Percentiles rank a stretch among this genome's conserved stretches.
Conservation (phyloP, 257 asterid species). For the Paraleonurus japonicus region DNA sequence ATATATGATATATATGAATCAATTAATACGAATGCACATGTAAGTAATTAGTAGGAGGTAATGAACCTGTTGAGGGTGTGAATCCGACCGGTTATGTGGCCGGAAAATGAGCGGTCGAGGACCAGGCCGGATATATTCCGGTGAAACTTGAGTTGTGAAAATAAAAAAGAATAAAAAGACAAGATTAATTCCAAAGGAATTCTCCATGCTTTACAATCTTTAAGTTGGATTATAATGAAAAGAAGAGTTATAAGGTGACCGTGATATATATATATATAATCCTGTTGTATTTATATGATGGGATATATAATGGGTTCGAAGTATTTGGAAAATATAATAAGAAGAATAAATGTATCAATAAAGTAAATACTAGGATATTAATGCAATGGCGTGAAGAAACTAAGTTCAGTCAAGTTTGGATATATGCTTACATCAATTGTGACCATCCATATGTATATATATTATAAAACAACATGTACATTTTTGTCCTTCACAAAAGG, state of each 20-base stretch:
- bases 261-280: not conserved
- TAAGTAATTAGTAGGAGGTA: too few species aligned
- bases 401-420: constrained; percentile 10
- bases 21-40: too few species aligned
- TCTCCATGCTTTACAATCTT: constrained; percentile 29
- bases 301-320: not conserved
- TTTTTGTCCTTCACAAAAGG: constrained; percentile 6
- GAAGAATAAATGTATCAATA: not conserved
- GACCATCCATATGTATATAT: not conserved
- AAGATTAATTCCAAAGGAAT: not conserved
- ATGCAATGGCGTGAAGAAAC: constrained; percentile 41
- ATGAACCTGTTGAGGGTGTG: constrained; percentile 75
- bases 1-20: not conserved
- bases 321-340: constrained; percentile 1
- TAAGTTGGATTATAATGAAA: not conserved
- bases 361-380: not conserved
- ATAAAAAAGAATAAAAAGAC: constrained; percentile 28
- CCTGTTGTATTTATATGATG: not conserved
- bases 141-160: constrained; percentile 25
- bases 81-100: constrained; percentile 39
- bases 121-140: constrained; percentile 66
- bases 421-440: constrained; percentile 25
- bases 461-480: too few species aligned
- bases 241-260: not conserved
- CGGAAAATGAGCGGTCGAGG: constrained; percentile 52